Conservation (phyloP, 1,284 basidiomycete species). For the Cryptococcus floricola region DNA sequence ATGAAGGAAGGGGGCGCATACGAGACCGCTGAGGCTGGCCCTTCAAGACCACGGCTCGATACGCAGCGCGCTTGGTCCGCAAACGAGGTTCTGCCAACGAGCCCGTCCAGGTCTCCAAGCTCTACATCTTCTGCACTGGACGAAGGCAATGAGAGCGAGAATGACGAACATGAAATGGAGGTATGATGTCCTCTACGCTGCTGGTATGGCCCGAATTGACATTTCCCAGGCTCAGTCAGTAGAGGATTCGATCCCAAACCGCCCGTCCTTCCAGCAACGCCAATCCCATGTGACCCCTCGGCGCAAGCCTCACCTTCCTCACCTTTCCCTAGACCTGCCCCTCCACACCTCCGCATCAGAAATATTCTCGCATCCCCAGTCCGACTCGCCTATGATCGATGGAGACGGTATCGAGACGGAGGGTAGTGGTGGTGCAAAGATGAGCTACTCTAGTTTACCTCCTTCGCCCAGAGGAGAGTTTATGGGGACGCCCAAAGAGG, state of each 20-base stretch:
- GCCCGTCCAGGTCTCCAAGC: neutral
- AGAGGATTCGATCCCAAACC: constrained; percentile 5
- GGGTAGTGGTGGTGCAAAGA: neutral
- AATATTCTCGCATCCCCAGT: constrained; percentile 14
- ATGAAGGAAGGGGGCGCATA: constrained; percentile 17
- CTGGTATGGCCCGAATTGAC: neutral
- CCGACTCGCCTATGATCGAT: neutral
- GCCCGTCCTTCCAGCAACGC: constrained; percentile 1
- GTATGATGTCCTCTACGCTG: neutral
- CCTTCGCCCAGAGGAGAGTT: constrained; percentile 28
- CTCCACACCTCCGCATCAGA: constrained; percentile 25
- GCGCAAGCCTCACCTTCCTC: neutral
- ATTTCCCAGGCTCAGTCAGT: constrained; percentile 3
- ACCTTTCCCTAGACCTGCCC: neutral
- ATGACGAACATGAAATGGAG: constrained; percentile 7
- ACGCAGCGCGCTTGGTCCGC: neutral
- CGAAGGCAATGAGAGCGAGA: neutral
- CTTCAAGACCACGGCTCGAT: constrained; percentile 4
- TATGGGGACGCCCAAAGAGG: neutral
- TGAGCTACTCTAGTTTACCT: constrained; percentile 40
- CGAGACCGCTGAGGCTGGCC: constrained; percentile 17
- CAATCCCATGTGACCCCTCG: neutral
- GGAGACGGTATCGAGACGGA: too few relatives aligned
- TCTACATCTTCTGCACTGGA: neutral
- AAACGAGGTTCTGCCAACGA: neutral